A percentile compares a stretch with the other conserved stretches of the same genome.
These are phyloP conservation scores for Trichoderma aggressivum DNA, from an alignment of 2,329 filamentous ascomycete species.

Conservation along the genomic window DNA sequence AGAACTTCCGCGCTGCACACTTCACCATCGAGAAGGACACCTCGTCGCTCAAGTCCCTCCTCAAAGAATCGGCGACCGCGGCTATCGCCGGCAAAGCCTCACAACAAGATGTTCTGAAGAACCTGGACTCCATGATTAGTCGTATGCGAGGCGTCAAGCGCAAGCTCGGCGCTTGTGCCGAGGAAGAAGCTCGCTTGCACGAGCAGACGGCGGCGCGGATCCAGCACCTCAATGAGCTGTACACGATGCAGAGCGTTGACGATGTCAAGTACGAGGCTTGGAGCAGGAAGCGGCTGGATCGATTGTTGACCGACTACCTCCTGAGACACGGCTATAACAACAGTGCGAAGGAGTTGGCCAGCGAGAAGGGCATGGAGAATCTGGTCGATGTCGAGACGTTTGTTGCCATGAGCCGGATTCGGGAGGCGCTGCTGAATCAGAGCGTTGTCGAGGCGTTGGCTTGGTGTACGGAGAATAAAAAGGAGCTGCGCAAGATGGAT, in stretches of 20 bases:
- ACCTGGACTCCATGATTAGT: constrained; percentile 78
- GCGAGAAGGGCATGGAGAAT: constrained; percentile 71
- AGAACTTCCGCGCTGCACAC: constrained; percentile 88
- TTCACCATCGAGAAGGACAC: constrained; percentile 71
- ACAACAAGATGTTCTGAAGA: constrained; percentile 70
- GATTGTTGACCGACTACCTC: constrained; percentile 89
- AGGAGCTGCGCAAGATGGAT: constrained; percentile 82
- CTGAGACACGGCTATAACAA: constrained; percentile 77
- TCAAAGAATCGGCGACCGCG: constrained; percentile 63
- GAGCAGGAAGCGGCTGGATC: constrained; percentile 76
- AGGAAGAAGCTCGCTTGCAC: constrained; percentile 77
- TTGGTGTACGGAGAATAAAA: constrained; percentile 94
- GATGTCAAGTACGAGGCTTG: constrained; percentile 94
- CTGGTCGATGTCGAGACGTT: constrained; percentile 90
- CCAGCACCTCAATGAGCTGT: constrained; percentile 75
- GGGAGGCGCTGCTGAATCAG: constrained; percentile 65
- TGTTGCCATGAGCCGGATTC: constrained; percentile 73
- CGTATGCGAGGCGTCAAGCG: constrained; percentile 84
- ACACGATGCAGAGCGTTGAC: constrained; percentile 73
- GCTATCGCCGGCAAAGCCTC: constrained; percentile 61
- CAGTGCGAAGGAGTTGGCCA: constrained; percentile 71
- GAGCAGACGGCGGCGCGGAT: constrained; percentile 73
- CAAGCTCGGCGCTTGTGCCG: constrained; percentile 73
- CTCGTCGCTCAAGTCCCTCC: constrained; percentile 56
- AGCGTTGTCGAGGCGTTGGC: constrained; percentile 75